Percentiles rank a stretch among this genome's conserved stretches.
phyloP scores from a whole-genome alignment of 352 stramenopile genomes.

The Pythium angustatum region DNA sequence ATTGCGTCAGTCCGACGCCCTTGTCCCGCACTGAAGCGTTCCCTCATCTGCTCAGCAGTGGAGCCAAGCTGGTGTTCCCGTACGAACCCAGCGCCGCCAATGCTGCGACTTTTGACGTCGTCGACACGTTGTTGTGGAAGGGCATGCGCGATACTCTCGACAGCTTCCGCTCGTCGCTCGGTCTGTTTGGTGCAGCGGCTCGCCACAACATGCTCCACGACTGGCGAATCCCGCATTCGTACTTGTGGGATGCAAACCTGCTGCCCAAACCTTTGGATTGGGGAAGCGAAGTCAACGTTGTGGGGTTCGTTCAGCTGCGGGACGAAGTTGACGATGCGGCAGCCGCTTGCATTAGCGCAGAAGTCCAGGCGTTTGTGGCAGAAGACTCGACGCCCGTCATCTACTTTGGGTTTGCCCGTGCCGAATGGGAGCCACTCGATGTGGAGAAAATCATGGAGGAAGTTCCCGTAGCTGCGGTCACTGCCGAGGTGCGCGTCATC shows the following conservation, averaged over 20 bases:
- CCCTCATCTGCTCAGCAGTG: constrained; percentile 46
- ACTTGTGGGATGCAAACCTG: constrained; percentile 63
- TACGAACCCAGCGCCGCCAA: constrained; percentile 54
- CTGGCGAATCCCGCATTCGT: constrained; percentile 71
- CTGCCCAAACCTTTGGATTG: constrained; percentile 67
- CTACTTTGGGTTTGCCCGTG: constrained; percentile 55
- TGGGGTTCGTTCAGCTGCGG: constrained; percentile 47
- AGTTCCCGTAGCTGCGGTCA: constrained; percentile 44
- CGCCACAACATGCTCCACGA: constrained; percentile 40
- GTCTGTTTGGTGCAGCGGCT: constrained; percentile 47
- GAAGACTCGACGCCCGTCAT: constrained; percentile 32
- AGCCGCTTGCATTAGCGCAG: constrained; percentile 11
- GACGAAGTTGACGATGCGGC: constrained; percentile 28
- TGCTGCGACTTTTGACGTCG: constrained; percentile 50
- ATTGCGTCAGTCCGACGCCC: constrained; percentile 61
- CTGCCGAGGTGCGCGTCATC: constrained; percentile 47
- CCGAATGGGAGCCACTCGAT: constrained; percentile 44
- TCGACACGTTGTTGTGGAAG: constrained; percentile 56
- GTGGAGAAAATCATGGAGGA: constrained; percentile 43
- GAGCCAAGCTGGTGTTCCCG: constrained; percentile 34
- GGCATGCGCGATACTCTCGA: constrained; percentile 49
- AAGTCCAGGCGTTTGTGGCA: constrained; percentile 34
- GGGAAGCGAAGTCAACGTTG: constrained; percentile 52
- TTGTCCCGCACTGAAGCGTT: constrained; percentile 61
- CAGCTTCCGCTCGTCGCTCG: constrained; percentile 55